Conservation (phyloP, 169 alveolate genomes). For the Eimeria tenella region DNA sequence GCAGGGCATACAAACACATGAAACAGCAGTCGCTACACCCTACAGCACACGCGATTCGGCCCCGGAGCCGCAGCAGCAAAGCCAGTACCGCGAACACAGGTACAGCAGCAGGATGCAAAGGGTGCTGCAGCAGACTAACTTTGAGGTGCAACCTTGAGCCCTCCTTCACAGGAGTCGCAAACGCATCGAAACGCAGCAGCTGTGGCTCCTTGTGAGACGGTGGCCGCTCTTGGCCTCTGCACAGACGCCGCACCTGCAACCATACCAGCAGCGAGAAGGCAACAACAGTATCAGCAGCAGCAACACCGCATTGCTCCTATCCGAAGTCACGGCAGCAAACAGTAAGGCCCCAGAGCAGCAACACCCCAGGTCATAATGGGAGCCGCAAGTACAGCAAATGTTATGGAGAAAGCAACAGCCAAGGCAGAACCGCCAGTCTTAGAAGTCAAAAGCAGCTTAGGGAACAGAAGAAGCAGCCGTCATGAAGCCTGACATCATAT, state of each 20-base stretch:
- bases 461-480: neutral
- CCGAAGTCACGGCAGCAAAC: neutral
- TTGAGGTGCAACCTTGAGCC: conserved; percentile 15
- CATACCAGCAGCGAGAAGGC: neutral
- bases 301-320: neutral
- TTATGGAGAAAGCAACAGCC: neutral
- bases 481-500: neutral
- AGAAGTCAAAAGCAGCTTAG: neutral
- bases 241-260: conserved; percentile 55
- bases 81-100: neutral
- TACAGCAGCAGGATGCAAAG: neutral
- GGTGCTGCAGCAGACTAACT: conserved; percentile 4
- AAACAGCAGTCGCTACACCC: neutral
- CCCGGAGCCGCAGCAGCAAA: conserved; percentile 8
- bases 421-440: neutral
- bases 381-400: neutral
- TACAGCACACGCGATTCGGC: neutral
- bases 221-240: conserved; percentile 54
- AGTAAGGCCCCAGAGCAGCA: neutral
- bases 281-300: neutral
- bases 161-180: neutral
- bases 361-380: neutral
- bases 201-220: conserved; percentile 46
- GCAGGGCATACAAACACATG: neutral
- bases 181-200: conserved; percentile 45